Conservation (phyloP, 2,329 filamentous ascomycete species). For the Cryphonectria parasitica region DNA sequence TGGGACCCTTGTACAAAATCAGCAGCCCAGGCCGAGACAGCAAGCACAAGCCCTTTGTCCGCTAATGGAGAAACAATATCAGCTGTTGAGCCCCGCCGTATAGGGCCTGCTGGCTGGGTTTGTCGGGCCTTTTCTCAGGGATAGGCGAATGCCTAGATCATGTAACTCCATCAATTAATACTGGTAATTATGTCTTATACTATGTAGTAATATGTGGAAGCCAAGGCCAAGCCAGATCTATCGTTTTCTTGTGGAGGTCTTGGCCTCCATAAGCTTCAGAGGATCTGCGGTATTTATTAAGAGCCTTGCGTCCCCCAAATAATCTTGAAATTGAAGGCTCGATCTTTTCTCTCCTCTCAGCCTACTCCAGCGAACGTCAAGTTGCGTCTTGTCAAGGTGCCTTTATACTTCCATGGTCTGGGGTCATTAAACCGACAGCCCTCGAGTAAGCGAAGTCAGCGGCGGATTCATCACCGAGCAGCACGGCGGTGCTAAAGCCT, state of each 20-base stretch:
- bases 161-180: not conserved
- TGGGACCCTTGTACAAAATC: slow-evolving; percentile 1
- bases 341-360: not conserved
- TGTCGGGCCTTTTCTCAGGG: not conserved
- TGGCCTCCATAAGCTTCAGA: not conserved
- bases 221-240: not conserved
- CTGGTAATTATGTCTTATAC: not conserved
- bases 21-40: slow-evolving; percentile 21
- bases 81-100: not conserved
- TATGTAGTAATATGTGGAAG: not conserved
- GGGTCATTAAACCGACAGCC: not conserved
- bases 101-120: not conserved
- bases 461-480: not conserved
- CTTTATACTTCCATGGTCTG: not conserved
- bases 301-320: not conserved
- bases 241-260: not conserved
- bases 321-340: not conserved
- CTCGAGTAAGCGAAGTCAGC: not conserved
- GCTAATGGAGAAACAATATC: not conserved
- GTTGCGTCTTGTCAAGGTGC: not conserved
- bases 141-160: not conserved
- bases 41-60: no score
- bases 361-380: not conserved
- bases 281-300: not conserved
- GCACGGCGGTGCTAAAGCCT: not conserved